Evolutionary conservation across 208 protist genomes (phyloP), one percentile per base, ranked within the genome.

Genomic region (Acanthamoeba healyi): DNA sequence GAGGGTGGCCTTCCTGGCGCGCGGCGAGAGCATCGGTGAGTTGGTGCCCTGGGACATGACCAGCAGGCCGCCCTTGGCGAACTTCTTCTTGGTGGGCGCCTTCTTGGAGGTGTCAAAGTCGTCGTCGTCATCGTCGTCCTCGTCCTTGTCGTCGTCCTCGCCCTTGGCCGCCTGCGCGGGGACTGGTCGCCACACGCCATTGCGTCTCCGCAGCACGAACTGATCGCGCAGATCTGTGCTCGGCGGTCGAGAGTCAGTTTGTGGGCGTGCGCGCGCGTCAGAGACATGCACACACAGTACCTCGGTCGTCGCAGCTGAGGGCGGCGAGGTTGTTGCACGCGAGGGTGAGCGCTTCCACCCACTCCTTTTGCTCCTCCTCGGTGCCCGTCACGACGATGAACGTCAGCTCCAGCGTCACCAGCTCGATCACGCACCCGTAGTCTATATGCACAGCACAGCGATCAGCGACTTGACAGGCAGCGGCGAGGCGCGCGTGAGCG

Each of bases 341-440:
- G 40, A 54, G 22, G 22, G 19, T 36, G 36, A 84, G 36, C 2
- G 74, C 74, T 15, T 84, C 74, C 12, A 84, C 74, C 74, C 74
- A 84, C 32, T 84, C 42, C 40, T 24, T 84, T 19, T 84, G 36
- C 42, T 84, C 74, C 42, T 84, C 40, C 74, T 84, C 74, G 32
- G 5, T 84, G 40, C 40, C 74, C 36, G 74, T 54, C 36, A 84
- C 36, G 15, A 84, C 32, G 10, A 84, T 51, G 42, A 84, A 84
- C 40, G 74, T 56, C 12, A 54, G 44, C 40, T 54, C 74, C 32
- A 84, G 74, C 32, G 74, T 84, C 32, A 84, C 74, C 24, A 84
- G 36, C 74, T 84, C 74, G 24, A 84, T 72, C 63, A 72, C 63
- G 63, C 63, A 72, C 34, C n/a, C 63, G 26, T 40, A 72, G 1